Evolutionary conservation across 1,139 yeast genomes (phyloP), one percentile per base, ranked within the genome.

Genomic region (Debaryomyces psychrophilus): DNA sequence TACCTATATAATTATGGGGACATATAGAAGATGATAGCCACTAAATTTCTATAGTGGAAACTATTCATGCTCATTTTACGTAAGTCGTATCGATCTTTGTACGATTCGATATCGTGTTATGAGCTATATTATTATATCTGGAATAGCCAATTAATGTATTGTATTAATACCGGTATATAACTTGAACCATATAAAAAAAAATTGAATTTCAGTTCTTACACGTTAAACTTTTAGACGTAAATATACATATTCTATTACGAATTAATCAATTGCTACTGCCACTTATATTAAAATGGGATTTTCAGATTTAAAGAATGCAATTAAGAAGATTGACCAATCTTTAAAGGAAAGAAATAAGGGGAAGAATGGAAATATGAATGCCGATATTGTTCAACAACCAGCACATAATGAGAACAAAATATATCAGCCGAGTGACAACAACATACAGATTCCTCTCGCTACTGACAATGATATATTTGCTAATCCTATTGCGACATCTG

Each of bases 251-350:
- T 14, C 15, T 18, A 5, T 11, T 20, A n/a, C n/a, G n/a, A n/a
- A 20, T 23, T 18, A 35, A 14, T 7, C 28, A 35, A 22, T 38
- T 28, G 34, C 23, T 37, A 25, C 8, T 15, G 8, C 8, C 25
- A 43, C 1, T 18, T 4, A n/a, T 28, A n/a, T 20, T 18, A 44
- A 25, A 27, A 67, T 67, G 71, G 69, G 68, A 26, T 58, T 67
- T 31, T 55, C 61, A 22, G 69, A 65, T 40, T 47, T 66, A 29
- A 64, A 60, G 41, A 61, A 61, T 15, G 65, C 62, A 6, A 37
- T 67, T 28, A 61, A 58, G 43, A 61, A 59, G 48, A 51, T 65
- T 29, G 64, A 60, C 42, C 12, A 33, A 25, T 36, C 42, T 17
- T 43, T 50, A 27, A 48, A 50, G 37, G 53, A 48, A 40, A 45